Conservation (phyloP, 164 flowering plant genomes). For the Cinnamomum chago region DNA sequence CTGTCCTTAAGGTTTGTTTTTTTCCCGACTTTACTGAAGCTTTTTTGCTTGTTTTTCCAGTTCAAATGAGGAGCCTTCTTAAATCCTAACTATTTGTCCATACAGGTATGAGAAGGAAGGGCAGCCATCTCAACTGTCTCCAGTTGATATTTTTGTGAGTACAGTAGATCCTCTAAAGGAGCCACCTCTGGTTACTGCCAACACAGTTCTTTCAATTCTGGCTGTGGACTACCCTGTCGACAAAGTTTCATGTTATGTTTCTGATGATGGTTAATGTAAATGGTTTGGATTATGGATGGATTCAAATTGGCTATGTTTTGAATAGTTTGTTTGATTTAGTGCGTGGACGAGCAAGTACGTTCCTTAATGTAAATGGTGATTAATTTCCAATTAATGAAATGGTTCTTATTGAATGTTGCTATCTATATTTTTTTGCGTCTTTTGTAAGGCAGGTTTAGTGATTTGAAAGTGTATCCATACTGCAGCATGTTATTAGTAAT, state of each 20-base stretch:
- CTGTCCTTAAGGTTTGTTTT: conserved; percentile 47
- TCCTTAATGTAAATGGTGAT: too few species aligned
- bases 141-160: conserved; percentile 64
- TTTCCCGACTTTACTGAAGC: background rate
- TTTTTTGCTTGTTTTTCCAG: background rate
- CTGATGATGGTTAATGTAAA: conserved; percentile 85
- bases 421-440: too few species aligned
- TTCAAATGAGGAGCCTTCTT: background rate
- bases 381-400: too few species aligned
- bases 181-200: conserved; percentile 68
- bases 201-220: conserved; percentile 69
- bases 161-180: conserved; percentile 70
- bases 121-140: conserved; percentile 47
- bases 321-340: too few species aligned
- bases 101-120: conserved; percentile 71
- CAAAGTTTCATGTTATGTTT: conserved; percentile 68
- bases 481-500: too few species aligned
- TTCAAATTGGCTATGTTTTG: too few species aligned
- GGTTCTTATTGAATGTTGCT: too few species aligned
- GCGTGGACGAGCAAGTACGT: too few species aligned
- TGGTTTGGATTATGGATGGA: too few species aligned
- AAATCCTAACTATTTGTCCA: background rate
- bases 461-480: too few species aligned
- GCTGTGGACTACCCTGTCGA: conserved; percentile 73
- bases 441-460: too few species aligned